Evolutionary conservation across 208 protist genomes (phyloP).

Genomic region (Trypanosoma brucei): DNA sequence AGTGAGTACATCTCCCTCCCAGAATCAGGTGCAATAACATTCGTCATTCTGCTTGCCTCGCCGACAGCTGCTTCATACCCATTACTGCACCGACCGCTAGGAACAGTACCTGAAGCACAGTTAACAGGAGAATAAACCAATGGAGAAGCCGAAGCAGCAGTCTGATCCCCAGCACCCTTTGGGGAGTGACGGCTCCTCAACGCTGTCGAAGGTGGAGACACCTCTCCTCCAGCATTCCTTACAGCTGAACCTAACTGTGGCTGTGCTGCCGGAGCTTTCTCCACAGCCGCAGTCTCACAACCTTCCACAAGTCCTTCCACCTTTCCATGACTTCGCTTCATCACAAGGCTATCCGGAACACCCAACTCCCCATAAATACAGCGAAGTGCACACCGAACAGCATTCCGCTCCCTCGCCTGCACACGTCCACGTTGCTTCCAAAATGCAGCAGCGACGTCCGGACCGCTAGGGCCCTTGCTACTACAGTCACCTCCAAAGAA

Average conservation of each 20-base stretch:
- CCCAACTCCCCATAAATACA: slow-evolving; percentile 47
- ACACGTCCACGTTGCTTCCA: slow-evolving; percentile 53
- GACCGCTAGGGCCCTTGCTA: slow-evolving; percentile 8
- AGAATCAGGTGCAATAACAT: neutral
- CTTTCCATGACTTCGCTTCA: slow-evolving; percentile 7
- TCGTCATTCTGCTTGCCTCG: too few relatives aligned
- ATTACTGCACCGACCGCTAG: neutral
- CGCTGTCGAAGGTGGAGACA: too few relatives aligned
- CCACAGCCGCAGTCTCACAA: too few relatives aligned
- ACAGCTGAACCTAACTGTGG: too few relatives aligned
- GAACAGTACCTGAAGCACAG: neutral
- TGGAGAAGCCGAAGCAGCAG: neutral
- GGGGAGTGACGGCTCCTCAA: neutral
- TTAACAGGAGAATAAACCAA: neutral
- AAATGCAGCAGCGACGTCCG: slow-evolving; percentile 34
- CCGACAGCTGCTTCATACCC: too few relatives aligned
- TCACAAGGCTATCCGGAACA: slow-evolving; percentile 45
- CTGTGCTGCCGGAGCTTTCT: too few relatives aligned
- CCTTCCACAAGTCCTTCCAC: neutral
- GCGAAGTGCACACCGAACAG: slow-evolving; percentile 28
- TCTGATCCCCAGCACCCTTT: neutral
- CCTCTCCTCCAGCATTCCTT: too few relatives aligned
- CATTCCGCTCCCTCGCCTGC: slow-evolving; percentile 9
- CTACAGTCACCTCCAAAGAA: neutral
- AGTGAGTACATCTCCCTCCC: neutral